Evolutionary conservation across 176 grass and related monocot species (phyloP).

Genomic region (Lolium multiflorum): DNA sequence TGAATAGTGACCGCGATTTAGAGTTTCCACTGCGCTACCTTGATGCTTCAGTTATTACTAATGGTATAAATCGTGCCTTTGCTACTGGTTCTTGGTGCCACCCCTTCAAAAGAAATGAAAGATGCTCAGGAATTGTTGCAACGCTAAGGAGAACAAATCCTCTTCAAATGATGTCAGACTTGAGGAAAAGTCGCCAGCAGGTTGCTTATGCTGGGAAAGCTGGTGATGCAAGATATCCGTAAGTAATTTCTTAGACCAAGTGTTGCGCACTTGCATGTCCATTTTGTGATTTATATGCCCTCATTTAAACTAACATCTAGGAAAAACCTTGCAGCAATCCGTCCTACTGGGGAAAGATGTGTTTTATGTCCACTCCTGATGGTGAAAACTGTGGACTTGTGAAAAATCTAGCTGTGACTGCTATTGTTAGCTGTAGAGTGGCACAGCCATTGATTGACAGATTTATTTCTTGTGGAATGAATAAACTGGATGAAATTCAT

Average conservation of each 20-base stretch:
- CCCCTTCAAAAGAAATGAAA: slow-evolving; percentile 76
- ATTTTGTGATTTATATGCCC: slow-evolving; percentile 15
- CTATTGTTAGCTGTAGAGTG: slow-evolving; percentile 81
- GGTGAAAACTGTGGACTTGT: slow-evolving; percentile 97
- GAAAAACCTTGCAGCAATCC: slow-evolving; percentile 70
- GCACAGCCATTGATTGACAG: slow-evolving; percentile 62
- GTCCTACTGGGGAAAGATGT: slow-evolving; percentile 95
- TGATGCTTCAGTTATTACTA: slow-evolving; percentile 87
- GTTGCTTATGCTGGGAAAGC: slow-evolving; percentile 97
- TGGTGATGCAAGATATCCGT: slow-evolving; percentile 98
- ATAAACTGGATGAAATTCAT: slow-evolving; percentile 67
- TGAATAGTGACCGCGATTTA: slow-evolving; percentile 77
- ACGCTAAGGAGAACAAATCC: slow-evolving; percentile 95
- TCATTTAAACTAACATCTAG: slow-evolving; percentile 36
- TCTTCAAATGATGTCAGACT: slow-evolving; percentile 85
- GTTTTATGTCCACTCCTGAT: slow-evolving; percentile 94
- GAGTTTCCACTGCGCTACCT: slow-evolving; percentile 65
- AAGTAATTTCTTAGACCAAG: slow-evolving; percentile 51
- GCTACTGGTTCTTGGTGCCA: slow-evolving; percentile 96
- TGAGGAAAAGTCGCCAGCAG: slow-evolving; percentile 90
- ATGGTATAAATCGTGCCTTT: slow-evolving; percentile 88
- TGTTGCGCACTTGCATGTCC: slow-evolving; percentile 4
- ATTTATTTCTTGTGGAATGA: slow-evolving; percentile 91
- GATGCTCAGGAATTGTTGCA: slow-evolving; percentile 82
- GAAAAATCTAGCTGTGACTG: slow-evolving; percentile 92